Percentiles rank a stretch among this genome's conserved stretches.
phyloP scores from a whole-genome alignment of 306 rosid genomes.

The Acacia melanoxylon region DNA sequence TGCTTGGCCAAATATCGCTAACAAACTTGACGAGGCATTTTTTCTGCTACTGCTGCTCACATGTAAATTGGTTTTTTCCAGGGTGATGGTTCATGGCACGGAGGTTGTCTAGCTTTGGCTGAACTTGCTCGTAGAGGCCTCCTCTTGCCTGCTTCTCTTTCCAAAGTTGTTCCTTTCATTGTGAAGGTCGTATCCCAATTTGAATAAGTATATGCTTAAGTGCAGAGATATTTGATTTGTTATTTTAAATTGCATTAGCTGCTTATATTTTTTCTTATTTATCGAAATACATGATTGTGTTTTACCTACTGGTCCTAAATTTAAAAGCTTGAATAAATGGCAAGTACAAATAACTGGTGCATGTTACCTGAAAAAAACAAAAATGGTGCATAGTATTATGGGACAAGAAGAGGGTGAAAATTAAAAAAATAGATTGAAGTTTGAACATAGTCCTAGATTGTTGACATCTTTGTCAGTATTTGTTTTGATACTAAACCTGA shows the following conservation, averaged over 20 bases:
- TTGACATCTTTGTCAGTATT: neutral
- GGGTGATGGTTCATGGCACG: constrained; percentile 99
- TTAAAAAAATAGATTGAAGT: constrained; percentile 4
- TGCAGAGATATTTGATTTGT: constrained; percentile 23
- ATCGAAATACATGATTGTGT: constrained; percentile 15
- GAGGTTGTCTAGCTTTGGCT: constrained; percentile 97
- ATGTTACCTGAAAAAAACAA: neutral
- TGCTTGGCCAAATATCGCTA: neutral
- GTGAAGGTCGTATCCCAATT: constrained; percentile 66
- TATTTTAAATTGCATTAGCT: constrained; percentile 24
- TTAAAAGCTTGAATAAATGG: constrained; percentile 14
- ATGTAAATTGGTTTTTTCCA: constrained; percentile 36
- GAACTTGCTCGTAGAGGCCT: constrained; percentile 98
- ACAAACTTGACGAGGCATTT: neutral
- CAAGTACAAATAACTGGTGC: neutral
- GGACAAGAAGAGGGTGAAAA: neutral
- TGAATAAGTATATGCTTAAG: constrained; percentile 15
- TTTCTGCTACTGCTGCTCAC: constrained; percentile 31
- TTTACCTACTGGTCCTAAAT: neutral
- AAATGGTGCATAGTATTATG: constrained; percentile 5
- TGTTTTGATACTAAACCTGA: neutral
- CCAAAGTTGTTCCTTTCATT: constrained; percentile 85
- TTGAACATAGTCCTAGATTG: neutral
- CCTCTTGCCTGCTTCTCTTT: constrained; percentile 82
- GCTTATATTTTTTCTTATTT: constrained; percentile 21